Percentiles rank a stretch among this genome's conserved stretches.
Evolutionary conservation across 495 filamentous ascomycete species (phyloP).

Genomic region (Trichocladium antarcticum): DNA sequence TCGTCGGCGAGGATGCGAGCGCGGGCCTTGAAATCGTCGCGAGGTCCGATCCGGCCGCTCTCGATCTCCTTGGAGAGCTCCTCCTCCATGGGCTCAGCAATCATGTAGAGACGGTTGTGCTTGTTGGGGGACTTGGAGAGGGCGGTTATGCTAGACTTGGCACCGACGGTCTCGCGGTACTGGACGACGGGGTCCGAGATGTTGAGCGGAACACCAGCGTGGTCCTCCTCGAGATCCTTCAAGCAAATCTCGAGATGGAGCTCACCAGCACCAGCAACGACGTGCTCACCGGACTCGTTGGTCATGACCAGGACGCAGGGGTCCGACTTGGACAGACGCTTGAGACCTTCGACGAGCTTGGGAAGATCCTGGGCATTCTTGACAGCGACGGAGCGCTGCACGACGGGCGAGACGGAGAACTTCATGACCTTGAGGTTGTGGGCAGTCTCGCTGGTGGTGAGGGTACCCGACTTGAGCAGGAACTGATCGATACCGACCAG

Average conservation of each 20-base stretch:
- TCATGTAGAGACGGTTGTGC: constrained; percentile 99
- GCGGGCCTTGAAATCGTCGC: constrained; percentile 99
- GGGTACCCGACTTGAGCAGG: constrained; percentile 99
- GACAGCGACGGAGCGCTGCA: constrained; percentile 96
- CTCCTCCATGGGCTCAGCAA: constrained; percentile 78
- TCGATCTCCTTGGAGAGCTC: constrained; percentile 88
- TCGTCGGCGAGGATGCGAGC: constrained; percentile 95
- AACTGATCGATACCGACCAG: constrained; percentile 99
- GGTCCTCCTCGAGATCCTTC: constrained; percentile 99
- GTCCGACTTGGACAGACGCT: constrained; percentile 99
- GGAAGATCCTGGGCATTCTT: constrained; percentile 99
- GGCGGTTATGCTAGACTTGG: constrained; percentile 79
- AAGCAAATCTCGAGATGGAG: constrained; percentile 99
- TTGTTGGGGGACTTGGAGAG: constrained; percentile 99
- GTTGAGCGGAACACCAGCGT: constrained; percentile 93
- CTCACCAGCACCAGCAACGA: constrained; percentile 98
- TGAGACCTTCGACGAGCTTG: constrained; percentile 99
- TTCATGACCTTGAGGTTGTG: constrained; percentile 99
- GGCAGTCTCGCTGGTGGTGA: constrained; percentile 91
- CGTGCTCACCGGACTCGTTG: constrained; percentile 88
- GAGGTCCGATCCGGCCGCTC: constrained; percentile 77
- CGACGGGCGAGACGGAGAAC: constrained; percentile 99
- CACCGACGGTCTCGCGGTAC: constrained; percentile 91
- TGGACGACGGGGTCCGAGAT: constrained; percentile 94
- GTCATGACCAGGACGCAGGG: constrained; percentile 91